These are phyloP conservation scores for Cercospora sp. DNA, from an alignment of 2,329 filamentous ascomycete species.

Conservation along the genomic window DNA sequence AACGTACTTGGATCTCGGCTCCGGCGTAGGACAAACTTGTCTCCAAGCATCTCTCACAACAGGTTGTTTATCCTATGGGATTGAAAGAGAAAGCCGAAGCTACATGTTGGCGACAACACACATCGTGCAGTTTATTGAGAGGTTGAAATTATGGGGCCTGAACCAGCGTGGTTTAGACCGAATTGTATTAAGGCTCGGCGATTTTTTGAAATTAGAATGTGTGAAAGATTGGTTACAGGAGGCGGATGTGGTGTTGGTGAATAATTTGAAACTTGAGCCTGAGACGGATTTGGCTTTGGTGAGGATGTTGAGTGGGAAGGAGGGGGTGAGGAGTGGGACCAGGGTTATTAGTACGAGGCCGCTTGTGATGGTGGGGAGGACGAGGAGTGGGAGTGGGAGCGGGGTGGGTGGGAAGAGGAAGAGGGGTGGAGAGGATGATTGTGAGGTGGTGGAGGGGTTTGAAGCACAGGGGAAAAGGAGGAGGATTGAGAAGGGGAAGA, in stretches of 20 bases:
- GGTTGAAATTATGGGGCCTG: slow-evolving; percentile 75
- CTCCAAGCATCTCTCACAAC: slow-evolving; percentile 88
- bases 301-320: slow-evolving; percentile 66
- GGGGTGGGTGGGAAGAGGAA: slow-evolving; percentile 53
- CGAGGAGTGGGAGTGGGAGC: slow-evolving; percentile 52
- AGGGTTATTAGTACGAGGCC: slow-evolving; percentile 85
- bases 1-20: slow-evolving; percentile 89
- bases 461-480: slow-evolving; percentile 39
- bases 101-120: slow-evolving; percentile 67
- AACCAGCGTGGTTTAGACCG: too few relatives aligned
- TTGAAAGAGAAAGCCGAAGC: slow-evolving; percentile 89
- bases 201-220: slow-evolving; percentile 71
- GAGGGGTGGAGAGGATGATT: slow-evolving; percentile 50
- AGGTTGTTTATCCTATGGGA: slow-evolving; percentile 89
- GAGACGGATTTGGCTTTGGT: slow-evolving; percentile 79
- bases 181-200: slow-evolving; percentile 65
- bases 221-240: slow-evolving; percentile 72
- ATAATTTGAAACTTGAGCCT: slow-evolving; percentile 92
- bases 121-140: slow-evolving; percentile 72
- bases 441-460: slow-evolving; percentile 40
- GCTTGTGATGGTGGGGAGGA: slow-evolving; percentile 79
- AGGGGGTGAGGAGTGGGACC: slow-evolving; percentile 84
- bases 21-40: slow-evolving; percentile 92
- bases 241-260: slow-evolving; percentile 91
- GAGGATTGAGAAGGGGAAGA: slow-evolving; percentile 38